A percentile compares a stretch with the other conserved stretches of the same genome.
Evolutionary conservation across 139 green algal genomes (phyloP).

Genomic region (Chlorokybus atmophyticus): DNA sequence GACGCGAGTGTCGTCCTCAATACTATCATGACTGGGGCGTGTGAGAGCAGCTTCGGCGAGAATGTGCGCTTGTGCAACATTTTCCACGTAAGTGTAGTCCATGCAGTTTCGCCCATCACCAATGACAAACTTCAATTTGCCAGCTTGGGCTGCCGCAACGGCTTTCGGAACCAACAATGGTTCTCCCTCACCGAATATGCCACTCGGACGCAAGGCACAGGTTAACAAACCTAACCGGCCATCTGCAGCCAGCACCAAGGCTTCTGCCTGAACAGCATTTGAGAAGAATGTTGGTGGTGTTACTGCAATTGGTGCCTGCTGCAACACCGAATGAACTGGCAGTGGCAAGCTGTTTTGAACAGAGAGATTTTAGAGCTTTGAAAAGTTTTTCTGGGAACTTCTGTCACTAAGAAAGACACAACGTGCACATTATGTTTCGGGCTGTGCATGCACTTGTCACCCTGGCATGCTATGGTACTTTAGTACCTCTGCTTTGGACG

Average conservation of each 20-base stretch:
- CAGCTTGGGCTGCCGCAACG: constrained; percentile 1
- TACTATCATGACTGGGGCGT: neutral
- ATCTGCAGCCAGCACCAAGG: constrained; percentile 16
- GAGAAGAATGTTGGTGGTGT: too few species aligned
- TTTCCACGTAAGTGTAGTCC: constrained; percentile 24
- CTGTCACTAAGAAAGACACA: too few species aligned
- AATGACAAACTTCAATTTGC: constrained; percentile 28
- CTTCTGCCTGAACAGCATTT: constrained; percentile 19
- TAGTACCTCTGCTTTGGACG: constrained; percentile 25
- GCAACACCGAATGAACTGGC: too few species aligned
- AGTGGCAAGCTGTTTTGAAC: too few species aligned
- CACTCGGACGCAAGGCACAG: constrained; percentile 13
- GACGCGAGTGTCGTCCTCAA: neutral
- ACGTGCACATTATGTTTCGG: too few species aligned
- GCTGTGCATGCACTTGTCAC: too few species aligned
- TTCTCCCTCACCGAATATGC: constrained; percentile 21
- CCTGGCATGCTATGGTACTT: too few species aligned
- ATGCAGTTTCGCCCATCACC: constrained; percentile 17
- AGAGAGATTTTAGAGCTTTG: too few species aligned
- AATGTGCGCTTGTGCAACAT: constrained; percentile 22
- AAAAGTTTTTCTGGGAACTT: too few species aligned
- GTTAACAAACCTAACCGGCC: constrained; percentile 11
- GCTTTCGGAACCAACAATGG: constrained; percentile 8
- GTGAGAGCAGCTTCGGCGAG: constrained; percentile 13
- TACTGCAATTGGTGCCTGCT: too few species aligned